Base-by-base conservation (phyloP, 805 yeast genomes). In the Brettanomyces anomalus region DNA sequence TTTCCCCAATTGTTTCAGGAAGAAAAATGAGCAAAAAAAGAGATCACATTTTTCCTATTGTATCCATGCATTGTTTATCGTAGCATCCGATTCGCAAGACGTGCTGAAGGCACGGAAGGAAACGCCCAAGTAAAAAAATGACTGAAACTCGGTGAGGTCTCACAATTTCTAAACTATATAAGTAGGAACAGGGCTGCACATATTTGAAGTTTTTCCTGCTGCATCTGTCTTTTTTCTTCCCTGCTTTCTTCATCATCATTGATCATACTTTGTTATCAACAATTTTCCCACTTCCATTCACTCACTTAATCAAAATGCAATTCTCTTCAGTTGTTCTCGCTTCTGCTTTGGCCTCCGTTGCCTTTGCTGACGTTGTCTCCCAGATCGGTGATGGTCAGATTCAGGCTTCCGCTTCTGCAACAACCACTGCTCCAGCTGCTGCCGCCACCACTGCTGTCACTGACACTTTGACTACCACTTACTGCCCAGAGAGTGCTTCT, bases 381-480 rank as follows among this genome's bases (percentile, higher is more conserved):
- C 82, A 76, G 64, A 76, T 77, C 46, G 70, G 71, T 54, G 83
- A 77, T 49, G 81, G 81, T 55, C 81, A 77, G 63, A 63, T 76
- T 60, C 81, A 76, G 60, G 70, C 70, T 38, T 46, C 53, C 34
- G 46, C 55, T 26, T 36, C 53, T n/a, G 43, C 49, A 17, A 26
- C 39, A 21, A 16, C 48, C 15, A 42, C 40, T 14, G 36, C 47
- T 21, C 15, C 55, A 7, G 47, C 46, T 28, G 26, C 43, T 3
- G 26, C 52, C 19, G 17, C 41, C 24, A 35, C 42, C 3, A 20
- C 46, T 18, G 42, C 18, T 10, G 37, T 36, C 14, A 33, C 47
- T 13, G 46, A 44, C 31, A 39, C 49, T 28, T 8, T 40, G 17
- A 42, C 49, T 52, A 81, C 74, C 50, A 79, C 80, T 51, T 79